Evolutionary conservation across 192 early-diverging fungal species (phyloP).

Genomic region (Chytriomyces sp.): DNA sequence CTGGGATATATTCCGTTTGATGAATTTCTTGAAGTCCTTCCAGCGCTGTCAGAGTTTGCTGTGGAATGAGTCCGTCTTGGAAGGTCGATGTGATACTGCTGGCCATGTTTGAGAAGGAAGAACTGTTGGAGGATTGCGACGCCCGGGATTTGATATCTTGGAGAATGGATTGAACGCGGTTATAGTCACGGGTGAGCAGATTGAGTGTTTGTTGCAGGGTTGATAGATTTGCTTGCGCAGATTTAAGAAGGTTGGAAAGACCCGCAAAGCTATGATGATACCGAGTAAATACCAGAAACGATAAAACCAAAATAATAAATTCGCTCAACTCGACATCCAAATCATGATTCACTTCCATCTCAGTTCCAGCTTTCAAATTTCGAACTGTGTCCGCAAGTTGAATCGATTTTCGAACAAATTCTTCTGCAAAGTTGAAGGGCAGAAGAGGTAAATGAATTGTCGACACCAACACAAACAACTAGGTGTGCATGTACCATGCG

Average conservation of each 20-base stretch:
- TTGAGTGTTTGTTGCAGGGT: slow-evolving; percentile 8
- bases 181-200: slow-evolving; percentile 32
- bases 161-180: slow-evolving; percentile 39
- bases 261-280: slow-evolving; percentile 27
- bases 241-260: slow-evolving; percentile 20
- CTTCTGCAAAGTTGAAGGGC: slow-evolving; percentile 24
- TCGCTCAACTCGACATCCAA: slow-evolving; percentile 38
- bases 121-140: too few relatives aligned
- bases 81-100: neutral
- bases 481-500: slow-evolving; percentile 35
- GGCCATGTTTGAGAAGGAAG: neutral
- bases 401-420: slow-evolving; percentile 41
- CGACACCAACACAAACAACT: neutral
- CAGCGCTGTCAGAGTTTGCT: slow-evolving; percentile 43
- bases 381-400: slow-evolving; percentile 35
- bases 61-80: neutral
- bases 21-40: slow-evolving; percentile 49
- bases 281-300: neutral
- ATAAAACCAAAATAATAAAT: neutral
- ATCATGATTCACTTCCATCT: slow-evolving; percentile 31
- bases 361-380: slow-evolving; percentile 38
- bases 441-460: neutral
- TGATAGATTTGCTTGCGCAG: slow-evolving; percentile 18
- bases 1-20: slow-evolving; percentile 44
- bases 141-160: slow-evolving; percentile 26